phyloP scores from a whole-genome alignment of 2,329 filamentous ascomycete species.

The Amauroascus verrucosus region DNA sequence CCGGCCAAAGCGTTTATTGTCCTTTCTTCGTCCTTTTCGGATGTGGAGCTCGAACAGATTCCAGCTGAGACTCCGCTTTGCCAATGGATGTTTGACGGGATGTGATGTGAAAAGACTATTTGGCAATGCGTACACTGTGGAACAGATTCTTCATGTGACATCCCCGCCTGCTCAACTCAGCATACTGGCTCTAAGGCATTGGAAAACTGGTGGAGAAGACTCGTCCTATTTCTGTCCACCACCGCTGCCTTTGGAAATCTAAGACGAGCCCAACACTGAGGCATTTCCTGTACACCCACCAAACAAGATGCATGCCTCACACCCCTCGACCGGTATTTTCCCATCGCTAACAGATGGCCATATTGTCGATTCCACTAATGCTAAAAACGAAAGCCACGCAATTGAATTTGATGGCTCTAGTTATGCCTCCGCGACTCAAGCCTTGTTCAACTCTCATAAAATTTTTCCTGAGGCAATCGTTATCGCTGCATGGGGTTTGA shows the following conservation, averaged over 20 bases:
- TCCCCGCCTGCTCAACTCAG: not conserved
- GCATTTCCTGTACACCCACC: not conserved
- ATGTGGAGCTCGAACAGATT: not conserved
- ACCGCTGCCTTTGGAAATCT: not conserved
- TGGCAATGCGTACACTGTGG: not conserved
- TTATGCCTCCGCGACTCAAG: not conserved
- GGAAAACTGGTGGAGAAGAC: not conserved
- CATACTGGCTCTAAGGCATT: not conserved
- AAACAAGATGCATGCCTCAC: not conserved
- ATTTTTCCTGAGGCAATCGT: slow-evolving; percentile 57
- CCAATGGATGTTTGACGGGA: not conserved
- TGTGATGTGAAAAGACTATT: not conserved
- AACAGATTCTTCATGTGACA: not conserved
- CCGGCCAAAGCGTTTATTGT: not conserved
- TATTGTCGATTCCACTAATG: not conserved
- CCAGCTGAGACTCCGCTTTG: not conserved
- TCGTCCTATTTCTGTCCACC: not conserved
- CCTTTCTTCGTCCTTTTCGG: not conserved
- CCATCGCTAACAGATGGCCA: slow-evolving; percentile 5
- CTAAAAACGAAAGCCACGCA: not conserved
- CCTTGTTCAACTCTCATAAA: slow-evolving; percentile 36
- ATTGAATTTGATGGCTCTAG: not conserved
- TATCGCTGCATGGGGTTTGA: slow-evolving; percentile 31
- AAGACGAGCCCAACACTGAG: not conserved
- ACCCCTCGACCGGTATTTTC: slow-evolving; percentile 1